Evolutionary conservation across 371 early-diverging fungal species (phyloP).

Genomic region (Haplosporangium sp.): DNA sequence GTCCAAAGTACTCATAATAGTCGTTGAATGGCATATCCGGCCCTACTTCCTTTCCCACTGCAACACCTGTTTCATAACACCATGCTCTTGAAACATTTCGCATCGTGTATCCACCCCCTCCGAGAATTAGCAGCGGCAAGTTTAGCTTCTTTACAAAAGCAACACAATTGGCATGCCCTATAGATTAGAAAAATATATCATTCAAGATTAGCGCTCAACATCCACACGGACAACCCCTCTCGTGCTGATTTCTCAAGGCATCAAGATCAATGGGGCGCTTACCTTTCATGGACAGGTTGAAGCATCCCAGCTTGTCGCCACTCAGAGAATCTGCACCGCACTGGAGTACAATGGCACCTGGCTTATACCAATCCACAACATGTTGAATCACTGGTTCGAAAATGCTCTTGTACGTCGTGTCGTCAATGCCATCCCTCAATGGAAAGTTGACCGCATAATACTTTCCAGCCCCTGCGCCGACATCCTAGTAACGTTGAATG

Average conservation of each 20-base stretch:
- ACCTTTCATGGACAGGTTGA: conserved; percentile 96
- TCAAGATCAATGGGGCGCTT: conserved; percentile 4
- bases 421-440: conserved; percentile 97
- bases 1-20: conserved; percentile 95
- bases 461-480: conserved; percentile 89
- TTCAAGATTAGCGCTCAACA: background rate
- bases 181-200: background rate
- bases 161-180: conserved; percentile 91
- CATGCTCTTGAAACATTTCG: conserved; percentile 98
- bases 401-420: conserved; percentile 89
- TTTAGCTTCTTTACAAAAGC: conserved; percentile 93
- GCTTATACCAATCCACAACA: conserved; percentile 95
- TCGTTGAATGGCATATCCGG: conserved; percentile 93
- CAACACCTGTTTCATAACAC: conserved; percentile 98
- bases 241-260: background rate
- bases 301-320: conserved; percentile 99
- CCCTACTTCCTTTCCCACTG: conserved; percentile 79
- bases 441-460: conserved; percentile 98
- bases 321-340: conserved; percentile 99
- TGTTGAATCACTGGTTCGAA: conserved; percentile 92
- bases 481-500: conserved; percentile 65
- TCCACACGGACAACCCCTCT: background rate
- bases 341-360: conserved; percentile 98
- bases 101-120: conserved; percentile 99
- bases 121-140: conserved; percentile 94